These are phyloP conservation scores for Chamaenerion angustifolium DNA, from an alignment of 345 rosid genomes.

Conservation along the genomic window DNA sequence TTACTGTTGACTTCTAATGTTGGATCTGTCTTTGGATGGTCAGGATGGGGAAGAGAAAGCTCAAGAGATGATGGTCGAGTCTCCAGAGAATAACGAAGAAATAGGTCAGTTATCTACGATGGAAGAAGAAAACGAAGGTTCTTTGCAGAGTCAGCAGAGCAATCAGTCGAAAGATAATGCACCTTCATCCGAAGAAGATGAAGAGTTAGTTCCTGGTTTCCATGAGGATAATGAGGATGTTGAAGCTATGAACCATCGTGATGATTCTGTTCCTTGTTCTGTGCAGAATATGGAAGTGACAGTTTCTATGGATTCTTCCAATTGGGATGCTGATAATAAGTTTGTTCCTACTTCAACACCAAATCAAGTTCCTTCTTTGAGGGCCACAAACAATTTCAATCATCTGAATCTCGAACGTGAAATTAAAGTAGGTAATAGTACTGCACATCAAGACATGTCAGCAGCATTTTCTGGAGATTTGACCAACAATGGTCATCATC, in stretches of 20 bases:
- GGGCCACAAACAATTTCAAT: slow-evolving; percentile 18
- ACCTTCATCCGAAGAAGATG: slow-evolving; percentile 8
- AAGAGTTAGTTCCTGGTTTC: slow-evolving; percentile 7
- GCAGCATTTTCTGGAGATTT: slow-evolving; percentile 19
- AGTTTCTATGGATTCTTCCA: background rate
- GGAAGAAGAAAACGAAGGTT: slow-evolving; percentile 7
- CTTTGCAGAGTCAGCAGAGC: slow-evolving; percentile 2
- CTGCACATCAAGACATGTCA: slow-evolving; percentile 17
- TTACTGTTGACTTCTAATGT: background rate
- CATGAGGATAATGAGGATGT: background rate
- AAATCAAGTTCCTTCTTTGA: slow-evolving; percentile 23
- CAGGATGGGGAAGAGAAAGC: slow-evolving; percentile 24
- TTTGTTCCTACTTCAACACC: slow-evolving; percentile 20
- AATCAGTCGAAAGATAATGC: slow-evolving; percentile 3
- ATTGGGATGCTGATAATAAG: slow-evolving; percentile 12
- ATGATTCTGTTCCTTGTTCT: slow-evolving; percentile 5
- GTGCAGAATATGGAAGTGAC: slow-evolving; percentile 2
- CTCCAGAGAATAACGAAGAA: slow-evolving; percentile 14
- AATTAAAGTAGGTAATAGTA: slow-evolving; percentile 10
- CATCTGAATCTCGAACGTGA: too few species aligned
- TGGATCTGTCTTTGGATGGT: background rate
- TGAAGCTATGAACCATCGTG: background rate
- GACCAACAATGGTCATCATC: slow-evolving; percentile 18
- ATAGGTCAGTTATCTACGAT: background rate
- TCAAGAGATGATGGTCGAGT: slow-evolving; percentile 14